Conservation (phyloP, 257 asterid species). For the Striga asiatica region DNA sequence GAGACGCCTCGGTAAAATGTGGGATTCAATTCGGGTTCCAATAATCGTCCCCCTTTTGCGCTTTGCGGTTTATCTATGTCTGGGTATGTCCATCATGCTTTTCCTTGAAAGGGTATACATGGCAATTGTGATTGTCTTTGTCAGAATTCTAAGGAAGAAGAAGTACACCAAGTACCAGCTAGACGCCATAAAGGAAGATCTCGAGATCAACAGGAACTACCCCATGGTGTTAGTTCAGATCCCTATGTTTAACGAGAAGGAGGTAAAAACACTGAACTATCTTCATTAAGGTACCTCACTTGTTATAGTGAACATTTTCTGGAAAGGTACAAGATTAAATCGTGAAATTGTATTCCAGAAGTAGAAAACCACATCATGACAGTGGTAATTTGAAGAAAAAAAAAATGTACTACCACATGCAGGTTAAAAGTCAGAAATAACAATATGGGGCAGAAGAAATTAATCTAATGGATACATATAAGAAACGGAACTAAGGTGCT, state of each 20-base stretch:
- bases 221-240: slow-evolving; percentile 61
- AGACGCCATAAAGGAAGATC: slow-evolving; percentile 42
- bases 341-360: not conserved
- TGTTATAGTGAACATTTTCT: not conserved
- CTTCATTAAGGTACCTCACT: not conserved
- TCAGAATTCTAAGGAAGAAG: slow-evolving; percentile 41
- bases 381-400: not conserved
- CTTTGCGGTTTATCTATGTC: slow-evolving; percentile 36
- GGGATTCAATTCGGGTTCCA: slow-evolving; percentile 46
- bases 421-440: not conserved
- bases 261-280: slow-evolving; percentile 27
- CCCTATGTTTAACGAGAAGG: slow-evolving; percentile 64
- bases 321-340: not conserved
- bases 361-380: not conserved
- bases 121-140: slow-evolving; percentile 48
- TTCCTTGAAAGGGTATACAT: slow-evolving; percentile 52
- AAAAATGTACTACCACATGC: not conserved
- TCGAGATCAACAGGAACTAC: slow-evolving; percentile 39
- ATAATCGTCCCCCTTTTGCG: slow-evolving; percentile 38
- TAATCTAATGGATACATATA: too few relatives aligned
- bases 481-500: too few relatives aligned
- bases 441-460: not conserved
- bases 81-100: slow-evolving; percentile 56
- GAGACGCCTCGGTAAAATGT: slow-evolving; percentile 26
- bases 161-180: slow-evolving; percentile 51